These are phyloP conservation scores for Hysterium pulicare DNA, from an alignment of 2,329 filamentous ascomycete genomes.

Conservation along the genomic window DNA sequence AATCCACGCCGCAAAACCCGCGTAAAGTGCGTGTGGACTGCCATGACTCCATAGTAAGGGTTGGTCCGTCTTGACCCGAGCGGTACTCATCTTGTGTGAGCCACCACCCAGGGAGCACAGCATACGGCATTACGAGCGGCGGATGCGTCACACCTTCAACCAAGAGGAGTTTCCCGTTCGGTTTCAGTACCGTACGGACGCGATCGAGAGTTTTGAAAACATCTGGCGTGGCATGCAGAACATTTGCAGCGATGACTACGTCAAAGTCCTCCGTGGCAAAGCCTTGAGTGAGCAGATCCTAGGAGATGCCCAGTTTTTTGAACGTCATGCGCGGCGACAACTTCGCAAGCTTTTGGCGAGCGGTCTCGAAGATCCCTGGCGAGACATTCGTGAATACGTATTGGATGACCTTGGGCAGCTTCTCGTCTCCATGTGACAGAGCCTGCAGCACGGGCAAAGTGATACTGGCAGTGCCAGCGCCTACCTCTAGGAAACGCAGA, in stretches of 20 bases:
- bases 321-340: background rate
- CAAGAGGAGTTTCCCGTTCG: slow-evolving; percentile 43
- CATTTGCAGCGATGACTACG: slow-evolving; percentile 4
- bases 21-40: background rate
- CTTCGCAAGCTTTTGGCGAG: background rate
- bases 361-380: slow-evolving; percentile 3
- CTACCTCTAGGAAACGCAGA: background rate
- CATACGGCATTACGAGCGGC: background rate
- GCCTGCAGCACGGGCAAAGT: background rate
- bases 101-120: background rate
- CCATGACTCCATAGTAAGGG: background rate
- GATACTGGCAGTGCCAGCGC: background rate
- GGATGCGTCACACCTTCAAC: background rate
- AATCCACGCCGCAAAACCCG: background rate
- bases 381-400: slow-evolving; percentile 6
- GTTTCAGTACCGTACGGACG: slow-evolving; percentile 11
- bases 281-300: slow-evolving; percentile 4
- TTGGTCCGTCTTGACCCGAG: background rate
- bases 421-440: background rate
- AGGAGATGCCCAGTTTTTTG: slow-evolving; percentile 1
- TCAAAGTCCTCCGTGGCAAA: slow-evolving; percentile 3
- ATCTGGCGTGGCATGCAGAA: slow-evolving; percentile 6
- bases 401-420: background rate
- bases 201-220: slow-evolving; percentile 5
- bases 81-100: background rate